Base-by-base conservation (phyloP, 2,329 filamentous ascomycete species). In the Exophiala dermatitidis region DNA sequence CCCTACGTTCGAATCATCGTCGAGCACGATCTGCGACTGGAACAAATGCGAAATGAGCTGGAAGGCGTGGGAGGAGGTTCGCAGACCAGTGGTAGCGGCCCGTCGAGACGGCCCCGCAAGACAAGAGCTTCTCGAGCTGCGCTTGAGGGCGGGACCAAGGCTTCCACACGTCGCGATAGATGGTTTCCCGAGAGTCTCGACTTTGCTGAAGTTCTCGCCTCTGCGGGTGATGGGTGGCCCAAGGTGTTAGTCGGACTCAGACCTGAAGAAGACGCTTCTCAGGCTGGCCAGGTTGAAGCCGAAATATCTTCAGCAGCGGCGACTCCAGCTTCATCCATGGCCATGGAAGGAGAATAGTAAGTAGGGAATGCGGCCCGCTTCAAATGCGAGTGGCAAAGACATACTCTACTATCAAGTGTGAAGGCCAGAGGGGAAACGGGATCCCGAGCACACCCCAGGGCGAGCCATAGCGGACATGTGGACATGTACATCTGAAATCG, bases 1-100 rank as follows among this genome's bases (percentile, higher is more conserved):
- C 93, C 94, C 0, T 97, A 88, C 67, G 80, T 97, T n/a, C 86
- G 94, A 7, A 77, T 79, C 36, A 97, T 98, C 55, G 83, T 91
- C 1, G 77, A 83, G 0, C 86, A 85, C 65, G 91, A 97, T 62
- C 73, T 82, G 19, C 77, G 76, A 1, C 77, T 93, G 1, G 85
- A 89, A 63, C 74, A 81, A 56, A 81, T 88, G 59, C 80, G 88
- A 7, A 67, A 80, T 5, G 77, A 78, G 12, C 69, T 81, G 19
- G 19, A 19, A 19, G 19, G 19, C 59, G 81, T 75, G 50, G 68
- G 89, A 31, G 42, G 42, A 1, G 69, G 87, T 8, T 81, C 79
- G 48, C 79, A 83, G 58, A 68, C 68, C 19, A 19, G 19, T 19
- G 19, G 19, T 19, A 19, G 19, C 19, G 19, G 19, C 19, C 19